Percentiles rank a stretch among this genome's conserved stretches.
These are phyloP conservation scores for Agarophyton chilense DNA, from an alignment of 23 red algal species.

Conservation along the genomic window DNA sequence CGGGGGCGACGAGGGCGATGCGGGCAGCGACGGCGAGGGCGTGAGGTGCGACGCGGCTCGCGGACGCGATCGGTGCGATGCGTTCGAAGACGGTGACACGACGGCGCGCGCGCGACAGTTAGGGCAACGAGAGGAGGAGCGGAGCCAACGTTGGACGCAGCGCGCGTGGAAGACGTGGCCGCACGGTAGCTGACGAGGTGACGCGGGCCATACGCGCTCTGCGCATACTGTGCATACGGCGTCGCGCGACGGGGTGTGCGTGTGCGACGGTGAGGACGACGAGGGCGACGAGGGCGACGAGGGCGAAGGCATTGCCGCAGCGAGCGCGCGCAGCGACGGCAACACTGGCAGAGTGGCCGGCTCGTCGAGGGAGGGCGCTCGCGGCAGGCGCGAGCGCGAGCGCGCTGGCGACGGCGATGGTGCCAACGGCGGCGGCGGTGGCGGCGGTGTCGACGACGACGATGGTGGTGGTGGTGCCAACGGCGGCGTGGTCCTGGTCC, in stretches of 20 bases:
- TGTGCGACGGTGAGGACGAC: not conserved
- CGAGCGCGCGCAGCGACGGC: not conserved
- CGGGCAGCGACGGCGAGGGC: not conserved
- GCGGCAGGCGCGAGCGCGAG: not conserved
- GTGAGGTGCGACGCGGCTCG: not conserved
- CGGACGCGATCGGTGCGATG: not conserved
- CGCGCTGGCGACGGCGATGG: not conserved
- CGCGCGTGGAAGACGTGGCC: not conserved
- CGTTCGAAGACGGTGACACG: not conserved
- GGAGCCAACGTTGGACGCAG: conserved; percentile 7
- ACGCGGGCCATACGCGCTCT: not conserved
- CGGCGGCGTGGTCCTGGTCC: not conserved
- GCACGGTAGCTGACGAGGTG: not conserved
- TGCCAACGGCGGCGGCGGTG: not conserved
- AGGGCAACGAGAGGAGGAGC: not conserved
- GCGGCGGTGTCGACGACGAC: not conserved
- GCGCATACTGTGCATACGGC: conserved; percentile 9
- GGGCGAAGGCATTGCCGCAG: not conserved
- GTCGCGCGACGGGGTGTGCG: not conserved
- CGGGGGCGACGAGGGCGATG: not conserved
- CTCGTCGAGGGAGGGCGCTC: not conserved
- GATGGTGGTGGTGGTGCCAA: not conserved
- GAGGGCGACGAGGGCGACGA: not conserved
- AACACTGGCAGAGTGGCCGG: not conserved
- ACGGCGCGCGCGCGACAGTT: not conserved